Evolutionary conservation across 345 rosid species (phyloP), one percentile per base, ranked within the genome.

Genomic region (Viola odorata): DNA sequence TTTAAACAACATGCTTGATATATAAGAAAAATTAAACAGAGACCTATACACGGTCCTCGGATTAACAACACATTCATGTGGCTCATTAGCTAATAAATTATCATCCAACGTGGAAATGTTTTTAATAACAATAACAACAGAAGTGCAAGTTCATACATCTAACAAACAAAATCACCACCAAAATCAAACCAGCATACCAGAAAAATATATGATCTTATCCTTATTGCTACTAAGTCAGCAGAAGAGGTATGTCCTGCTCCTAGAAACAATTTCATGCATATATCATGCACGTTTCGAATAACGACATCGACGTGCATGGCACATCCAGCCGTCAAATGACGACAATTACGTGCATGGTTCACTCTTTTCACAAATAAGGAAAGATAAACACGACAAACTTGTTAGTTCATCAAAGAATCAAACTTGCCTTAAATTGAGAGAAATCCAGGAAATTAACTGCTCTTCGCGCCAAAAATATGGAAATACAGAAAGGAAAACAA

Each of bases 271-370:
- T 13, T 37, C 12, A 9, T 37, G 36, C 12, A n/a, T 52, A 12
- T 6, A 65, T 48, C 50, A 41, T 8, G 13, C 5, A n/a, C 12
- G 32, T 45, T 37, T 37, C 57, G 41, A 32, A 62, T 41, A 8
- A 55, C 5, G 32, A 47, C 56, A n/a, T 54, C 9, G 6, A 54
- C 12, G 55, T 61, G 72, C 66, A 68, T 55, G 66, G 72, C 50
- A 10, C 61, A 40, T 60, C 37, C 59, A 40, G 6, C n/a, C 9
- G 3, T 37, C 51, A 7, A 49, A 42, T 17, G 41, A 45, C 11
- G 8, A 36, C 44, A 38, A 12, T 10, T 6, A 48, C 10, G n/a
- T 51, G 39, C 65, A 62, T 41, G 5, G 32, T 41, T 47, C 41
- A 37, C 50, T 50, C 57, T 52, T 62, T 23, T 23, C 32, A 0